Conservation (phyloP, 495 filamentous ascomycete species). For the Trichocladium antarcticum region DNA sequence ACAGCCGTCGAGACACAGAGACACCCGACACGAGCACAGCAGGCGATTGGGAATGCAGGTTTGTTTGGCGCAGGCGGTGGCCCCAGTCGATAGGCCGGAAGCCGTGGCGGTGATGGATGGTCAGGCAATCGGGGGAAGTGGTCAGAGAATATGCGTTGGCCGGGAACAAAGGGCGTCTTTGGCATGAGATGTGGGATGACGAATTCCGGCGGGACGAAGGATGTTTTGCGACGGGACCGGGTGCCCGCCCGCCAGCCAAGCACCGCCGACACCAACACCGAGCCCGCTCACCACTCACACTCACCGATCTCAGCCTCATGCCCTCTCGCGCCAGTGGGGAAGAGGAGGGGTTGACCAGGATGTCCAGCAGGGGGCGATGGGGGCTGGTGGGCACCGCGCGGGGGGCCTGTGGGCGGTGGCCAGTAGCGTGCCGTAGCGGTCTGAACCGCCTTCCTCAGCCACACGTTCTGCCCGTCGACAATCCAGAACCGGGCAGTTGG, state of each 20-base stretch:
- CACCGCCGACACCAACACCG: conserved; percentile 4
- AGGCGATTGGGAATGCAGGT: background rate
- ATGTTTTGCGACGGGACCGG: conserved; percentile 5
- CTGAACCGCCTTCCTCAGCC: conserved; percentile 11
- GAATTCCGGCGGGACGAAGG: conserved; percentile 16
- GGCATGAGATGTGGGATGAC: conserved; percentile 11
- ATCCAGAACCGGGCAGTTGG: background rate
- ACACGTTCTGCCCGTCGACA: background rate
- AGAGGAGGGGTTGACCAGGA: conserved; percentile 10
- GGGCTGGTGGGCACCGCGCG: background rate
- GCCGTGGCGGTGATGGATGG: background rate
- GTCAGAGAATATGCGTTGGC: background rate
- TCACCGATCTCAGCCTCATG: conserved; percentile 26
- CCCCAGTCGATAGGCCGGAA: background rate
- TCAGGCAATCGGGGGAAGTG: background rate
- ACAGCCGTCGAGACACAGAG: background rate
- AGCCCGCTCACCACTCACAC: conserved; percentile 7
- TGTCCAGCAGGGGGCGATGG: conserved; percentile 5
- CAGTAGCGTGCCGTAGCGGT: conserved; percentile 1
- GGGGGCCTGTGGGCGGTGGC: background rate
- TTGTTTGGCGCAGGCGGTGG: too few relatives aligned
- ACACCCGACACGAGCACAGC: background rate
- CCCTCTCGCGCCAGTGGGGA: conserved; percentile 13
- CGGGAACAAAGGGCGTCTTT: conserved; percentile 1
- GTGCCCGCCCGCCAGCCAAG: background rate